Evolutionary conservation across 1,284 basidiomycete species (phyloP).

Genomic region (Cryptococcus depauperatus): DNA sequence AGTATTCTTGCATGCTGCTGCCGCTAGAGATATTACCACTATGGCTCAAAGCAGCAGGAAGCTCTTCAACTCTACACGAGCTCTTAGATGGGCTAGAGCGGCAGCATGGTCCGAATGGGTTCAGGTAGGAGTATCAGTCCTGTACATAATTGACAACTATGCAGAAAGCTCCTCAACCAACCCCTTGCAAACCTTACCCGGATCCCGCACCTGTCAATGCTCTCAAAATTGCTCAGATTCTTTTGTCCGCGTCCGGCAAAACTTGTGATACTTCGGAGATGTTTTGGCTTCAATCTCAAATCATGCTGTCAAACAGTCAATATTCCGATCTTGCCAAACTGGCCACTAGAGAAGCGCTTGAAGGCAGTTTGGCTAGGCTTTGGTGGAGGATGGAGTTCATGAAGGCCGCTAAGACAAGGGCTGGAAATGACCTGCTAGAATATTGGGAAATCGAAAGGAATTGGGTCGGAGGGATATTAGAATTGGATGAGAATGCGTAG

Average conservation of each 20-base stretch:
- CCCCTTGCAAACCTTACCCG: constrained; percentile 8
- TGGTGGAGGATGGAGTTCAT: constrained; percentile 28
- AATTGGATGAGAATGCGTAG: constrained; percentile 20
- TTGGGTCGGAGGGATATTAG: constrained; percentile 14
- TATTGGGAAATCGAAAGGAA: constrained; percentile 25
- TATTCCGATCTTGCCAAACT: constrained; percentile 15
- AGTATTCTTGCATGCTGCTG: constrained; percentile 29
- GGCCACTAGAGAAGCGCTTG: constrained; percentile 14
- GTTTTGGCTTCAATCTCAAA: constrained; percentile 36
- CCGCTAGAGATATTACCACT: constrained; percentile 20
- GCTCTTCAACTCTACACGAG: constrained; percentile 32
- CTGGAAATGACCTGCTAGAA: constrained; percentile 1
- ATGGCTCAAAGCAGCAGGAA: constrained; percentile 30
- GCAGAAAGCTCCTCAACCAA: constrained; percentile 18
- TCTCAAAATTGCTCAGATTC: constrained; percentile 21
- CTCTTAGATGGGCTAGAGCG: constrained; percentile 28
- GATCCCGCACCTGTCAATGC: constrained; percentile 15
- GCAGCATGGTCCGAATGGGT: constrained; percentile 35
- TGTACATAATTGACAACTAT: background rate
- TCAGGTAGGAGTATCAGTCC: constrained; percentile 13
- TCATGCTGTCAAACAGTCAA: constrained; percentile 24
- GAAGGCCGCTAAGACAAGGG: constrained; percentile 4
- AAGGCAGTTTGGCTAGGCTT: constrained; percentile 23
- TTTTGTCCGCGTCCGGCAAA: constrained; percentile 21
- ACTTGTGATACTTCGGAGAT: constrained; percentile 20